Evolutionary conservation across 164 flowering plant species (phyloP), one percentile per base, ranked within the genome.

Genomic region (Macadamia integrifolia): DNA sequence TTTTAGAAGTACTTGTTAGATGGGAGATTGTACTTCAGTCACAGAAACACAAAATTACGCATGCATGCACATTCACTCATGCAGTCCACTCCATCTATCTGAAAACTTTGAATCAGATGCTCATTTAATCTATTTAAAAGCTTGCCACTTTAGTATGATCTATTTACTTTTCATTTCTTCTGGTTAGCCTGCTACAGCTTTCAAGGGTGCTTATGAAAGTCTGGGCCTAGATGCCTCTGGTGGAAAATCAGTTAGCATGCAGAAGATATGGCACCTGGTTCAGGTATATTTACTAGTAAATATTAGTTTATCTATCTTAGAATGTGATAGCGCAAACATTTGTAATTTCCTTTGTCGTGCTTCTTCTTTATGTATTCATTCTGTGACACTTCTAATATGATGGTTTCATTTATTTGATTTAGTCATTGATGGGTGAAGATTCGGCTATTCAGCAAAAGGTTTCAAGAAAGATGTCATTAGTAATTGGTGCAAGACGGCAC

Each of bases 181-280:
- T 74, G 66, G 29, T 56, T 73, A 94, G 98, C 86, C 96, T 78
- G 98, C 92, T 64, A 75, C 88, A 68, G 88, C 90, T 75, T 94
- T 94, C 75, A 92, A 80, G 76, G 71, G 69, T 77, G 97, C 96
- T 46, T 94, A 87, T 80, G 97, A 90, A 69, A 81, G 88, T 74
- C 74, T 89, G 66, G 81, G 83, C 49, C 71, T 85, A 66, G 87
- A 85, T 13, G 55, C 70, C 48, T 71, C 92, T 78, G 88, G 88
- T 69, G 88, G 86, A 50, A 94, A 89, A 79, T 94, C 99, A 46
- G 97, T 92, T 61, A 87, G 80, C 86, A 86, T 92, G 90, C 90
- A 83, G 77, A 94, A 94, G 74, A 92, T 94, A 65, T 94, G 98
- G 99, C 93, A 88, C 77, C 86, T 92, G 28, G 65, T 94, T 69